A percentile compares a stretch with the other conserved stretches of the same genome.
Evolutionary conservation across 768 basidiomycete genomes (phyloP).

Genomic region (Lactarius deliciosus): DNA sequence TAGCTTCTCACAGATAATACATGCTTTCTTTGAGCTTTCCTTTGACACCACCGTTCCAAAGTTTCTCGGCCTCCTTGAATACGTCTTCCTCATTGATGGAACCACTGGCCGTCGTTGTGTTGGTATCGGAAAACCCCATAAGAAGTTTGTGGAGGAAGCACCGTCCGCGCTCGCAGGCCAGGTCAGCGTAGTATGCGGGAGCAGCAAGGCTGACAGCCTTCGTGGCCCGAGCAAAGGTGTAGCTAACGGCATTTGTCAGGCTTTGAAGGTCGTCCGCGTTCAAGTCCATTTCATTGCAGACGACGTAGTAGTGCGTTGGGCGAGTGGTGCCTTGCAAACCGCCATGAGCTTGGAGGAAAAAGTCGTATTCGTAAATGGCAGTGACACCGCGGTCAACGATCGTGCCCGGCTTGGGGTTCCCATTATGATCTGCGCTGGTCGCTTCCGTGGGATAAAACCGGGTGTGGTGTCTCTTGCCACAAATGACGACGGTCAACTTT

Average conservation of each 20-base stretch:
- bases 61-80: slow-evolving; percentile 48
- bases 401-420: slow-evolving; percentile 53
- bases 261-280: slow-evolving; percentile 49
- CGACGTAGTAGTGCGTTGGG: slow-evolving; percentile 56
- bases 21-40: slow-evolving; percentile 64
- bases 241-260: slow-evolving; percentile 55
- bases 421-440: slow-evolving; percentile 43
- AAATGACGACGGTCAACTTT: slow-evolving; percentile 52
- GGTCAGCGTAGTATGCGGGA: slow-evolving; percentile 48
- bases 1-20: slow-evolving; percentile 60
- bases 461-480: slow-evolving; percentile 59
- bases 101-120: slow-evolving; percentile 37
- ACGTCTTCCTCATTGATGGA: slow-evolving; percentile 50
- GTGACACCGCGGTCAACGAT: slow-evolving; percentile 57
- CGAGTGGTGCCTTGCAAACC: slow-evolving; percentile 49
- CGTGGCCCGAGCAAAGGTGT: slow-evolving; percentile 61
- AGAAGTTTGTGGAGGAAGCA: slow-evolving; percentile 53
- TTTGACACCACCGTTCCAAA: slow-evolving; percentile 60
- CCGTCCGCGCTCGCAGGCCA: slow-evolving; percentile 53
- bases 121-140: slow-evolving; percentile 40
- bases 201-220: slow-evolving; percentile 49
- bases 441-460: slow-evolving; percentile 54
- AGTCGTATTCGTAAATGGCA: slow-evolving; percentile 54
- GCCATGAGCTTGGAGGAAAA: slow-evolving; percentile 54
- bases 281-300: slow-evolving; percentile 54